phyloP scores from a whole-genome alignment of 176 grass and related monocot genomes.

The Aechmea fasciata region DNA sequence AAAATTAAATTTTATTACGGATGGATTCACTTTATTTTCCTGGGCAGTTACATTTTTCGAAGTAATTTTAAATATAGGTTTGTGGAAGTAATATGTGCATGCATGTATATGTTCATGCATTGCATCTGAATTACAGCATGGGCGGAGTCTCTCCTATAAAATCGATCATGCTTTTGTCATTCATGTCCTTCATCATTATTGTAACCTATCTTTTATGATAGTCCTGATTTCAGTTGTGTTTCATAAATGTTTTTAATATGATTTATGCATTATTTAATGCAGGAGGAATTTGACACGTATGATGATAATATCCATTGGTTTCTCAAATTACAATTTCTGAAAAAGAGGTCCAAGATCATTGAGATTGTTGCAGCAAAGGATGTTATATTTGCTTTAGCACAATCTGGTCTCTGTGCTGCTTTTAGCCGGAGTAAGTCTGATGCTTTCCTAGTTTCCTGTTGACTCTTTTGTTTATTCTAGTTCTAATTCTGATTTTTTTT shows the following conservation, averaged over 20 bases:
- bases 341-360: conserved; percentile 66
- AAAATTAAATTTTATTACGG: too few species aligned
- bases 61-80: too few species aligned
- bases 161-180: too few species aligned
- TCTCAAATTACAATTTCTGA: conserved; percentile 42
- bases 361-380: conserved; percentile 81
- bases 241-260: conserved; percentile 1
- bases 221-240: neutral
- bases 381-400: conserved; percentile 64
- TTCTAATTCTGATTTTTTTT: conserved; percentile 31
- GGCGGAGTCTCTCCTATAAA: too few species aligned
- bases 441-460: conserved; percentile 9
- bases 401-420: conserved; percentile 67
- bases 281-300: conserved; percentile 73
- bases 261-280: conserved; percentile 15
- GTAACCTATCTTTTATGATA: neutral
- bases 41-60: too few species aligned
- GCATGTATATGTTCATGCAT: too few species aligned
- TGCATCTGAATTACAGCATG: too few species aligned
- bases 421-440: conserved; percentile 51
- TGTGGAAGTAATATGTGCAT: too few species aligned
- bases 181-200: too few species aligned
- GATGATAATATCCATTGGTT: conserved; percentile 37
- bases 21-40: too few species aligned
- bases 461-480: conserved; percentile 13